A percentile compares a stretch with the other conserved stretches of the same genome.
These are phyloP conservation scores for Backusella morwellensis DNA, from an alignment of 192 early-diverging fungal species.

Conservation along the genomic window DNA sequence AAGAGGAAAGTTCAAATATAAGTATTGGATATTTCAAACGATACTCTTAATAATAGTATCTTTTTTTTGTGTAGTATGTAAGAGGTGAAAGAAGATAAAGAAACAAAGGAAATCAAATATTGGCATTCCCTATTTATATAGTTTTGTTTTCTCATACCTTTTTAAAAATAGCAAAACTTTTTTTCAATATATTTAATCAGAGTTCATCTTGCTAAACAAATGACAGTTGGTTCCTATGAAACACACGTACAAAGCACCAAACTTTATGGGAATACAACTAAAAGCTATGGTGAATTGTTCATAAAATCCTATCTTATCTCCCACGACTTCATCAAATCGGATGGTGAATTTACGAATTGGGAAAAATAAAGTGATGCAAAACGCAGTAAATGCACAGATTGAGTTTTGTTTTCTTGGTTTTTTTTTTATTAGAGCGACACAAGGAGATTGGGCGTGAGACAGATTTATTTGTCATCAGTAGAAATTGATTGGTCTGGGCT, in stretches of 20 bases:
- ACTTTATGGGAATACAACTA: constrained; percentile 4
- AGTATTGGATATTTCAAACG: neutral
- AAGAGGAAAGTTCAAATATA: neutral
- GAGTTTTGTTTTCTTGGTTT: neutral
- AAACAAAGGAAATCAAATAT: neutral
- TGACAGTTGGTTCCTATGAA: constrained; percentile 1
- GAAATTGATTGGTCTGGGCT: neutral
- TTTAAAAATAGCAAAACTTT: neutral
- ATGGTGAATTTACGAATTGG: neutral
- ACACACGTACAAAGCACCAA: constrained; percentile 1
- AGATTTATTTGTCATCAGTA: neutral
- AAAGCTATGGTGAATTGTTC: neutral
- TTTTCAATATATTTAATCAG: constrained; percentile 1
- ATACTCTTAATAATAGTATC: neutral
- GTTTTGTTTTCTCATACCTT: neutral
- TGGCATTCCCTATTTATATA: neutral
- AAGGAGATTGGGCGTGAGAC: constrained; percentile 7
- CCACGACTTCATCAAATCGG: constrained; percentile 4
- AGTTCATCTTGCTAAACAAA: neutral
- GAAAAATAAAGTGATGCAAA: constrained; percentile 3
- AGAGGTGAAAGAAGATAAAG: neutral
- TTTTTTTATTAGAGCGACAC: constrained; percentile 2
- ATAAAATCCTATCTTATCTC: neutral
- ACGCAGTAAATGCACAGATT: neutral
- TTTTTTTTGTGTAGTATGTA: neutral